Base-by-base conservation (phyloP, 2,329 filamentous ascomycete genomes). In the Zasmidium citrigriseum region DNA sequence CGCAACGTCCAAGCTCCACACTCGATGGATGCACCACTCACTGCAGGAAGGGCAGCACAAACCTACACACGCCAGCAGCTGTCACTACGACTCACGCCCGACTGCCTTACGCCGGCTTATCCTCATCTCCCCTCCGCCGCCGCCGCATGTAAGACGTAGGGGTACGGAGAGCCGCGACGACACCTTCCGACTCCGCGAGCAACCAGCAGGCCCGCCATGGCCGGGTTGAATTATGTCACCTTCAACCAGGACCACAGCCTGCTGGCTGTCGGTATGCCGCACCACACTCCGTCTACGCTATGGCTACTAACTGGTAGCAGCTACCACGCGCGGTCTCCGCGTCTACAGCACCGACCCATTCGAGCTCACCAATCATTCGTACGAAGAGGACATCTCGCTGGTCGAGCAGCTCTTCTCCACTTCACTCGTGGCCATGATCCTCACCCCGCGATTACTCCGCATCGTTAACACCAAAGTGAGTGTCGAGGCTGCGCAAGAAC, bases 381-480 rank as follows among this genome's bases (percentile, higher is more conserved):
- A 93, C 73, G 92, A 98, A 72, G 69, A 73, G 56, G 96, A 98
- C 75, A 93, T 99, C 55, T 90, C 92, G 48, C 92, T 97, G 65
- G 89, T 98, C 70, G 95, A 99, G 80, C 98, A 98, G 93, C 86
- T 99, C 64, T 99, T 99, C 77, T 97, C 93, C 27, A 98, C 95
- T 27, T 98, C 95, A 2, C 85, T 99, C 34, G 93, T 99, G 57
- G 95, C 95, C 54, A 83, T 98, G 55, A 93, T 97, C 63, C 82
- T 96, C 45, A 97, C 95, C 20, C 95, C 95, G 4, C 85, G 95
- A 56, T 89, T 96, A 59, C 82, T 99, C 55, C 91, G 96, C 66
- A 98, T 99, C 70, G 93, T 96, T 71, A 99, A 99, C 75, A 99
- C 95, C 34, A 98, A 96, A 85, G 91, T 92, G 77, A 61, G 80